Percentiles rank a stretch among this genome's conserved stretches.
Conservation (phyloP, 140 eudicot species). For the Cichorium intybus region DNA sequence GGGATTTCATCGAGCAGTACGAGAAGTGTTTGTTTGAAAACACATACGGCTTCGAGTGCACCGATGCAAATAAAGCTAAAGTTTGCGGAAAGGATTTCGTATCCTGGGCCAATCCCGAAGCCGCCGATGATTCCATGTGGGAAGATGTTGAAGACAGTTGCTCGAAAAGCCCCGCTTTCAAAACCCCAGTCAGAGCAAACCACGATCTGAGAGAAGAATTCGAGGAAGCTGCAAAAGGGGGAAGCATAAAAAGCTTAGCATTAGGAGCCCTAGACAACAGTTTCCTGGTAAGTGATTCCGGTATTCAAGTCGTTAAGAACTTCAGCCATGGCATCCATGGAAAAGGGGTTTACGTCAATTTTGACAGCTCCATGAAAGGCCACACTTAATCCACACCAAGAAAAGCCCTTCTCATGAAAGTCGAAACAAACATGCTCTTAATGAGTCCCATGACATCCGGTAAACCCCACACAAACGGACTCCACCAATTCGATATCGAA, state of each 20-base stretch:
- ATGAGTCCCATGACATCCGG: constrained; percentile 78
- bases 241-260: no score
- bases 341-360: no score
- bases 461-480: constrained; percentile 68
- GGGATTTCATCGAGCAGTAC: constrained; percentile 42
- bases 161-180: constrained; percentile 31
- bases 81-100: constrained; percentile 84
- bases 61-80: constrained; percentile 56
- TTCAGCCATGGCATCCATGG: no score
- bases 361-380: constrained; percentile 40
- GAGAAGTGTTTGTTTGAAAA: constrained; percentile 84
- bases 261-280: no score
- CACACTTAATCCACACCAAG: constrained; percentile 54
- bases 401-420: constrained; percentile 82
- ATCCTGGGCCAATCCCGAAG: constrained; percentile 86
- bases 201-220: constrained; percentile 64
- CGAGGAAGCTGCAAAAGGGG: no score
- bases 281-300: no score
- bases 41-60: constrained; percentile 57
- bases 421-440: constrained; percentile 83
- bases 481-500: constrained; percentile 68
- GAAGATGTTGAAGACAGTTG: constrained; percentile 74
- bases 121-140: constrained; percentile 94
- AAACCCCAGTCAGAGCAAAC: constrained; percentile 32
- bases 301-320: no score